Evolutionary conservation across 257 asterid species (phyloP).

Genomic region (Cynanchum wilfordii): DNA sequence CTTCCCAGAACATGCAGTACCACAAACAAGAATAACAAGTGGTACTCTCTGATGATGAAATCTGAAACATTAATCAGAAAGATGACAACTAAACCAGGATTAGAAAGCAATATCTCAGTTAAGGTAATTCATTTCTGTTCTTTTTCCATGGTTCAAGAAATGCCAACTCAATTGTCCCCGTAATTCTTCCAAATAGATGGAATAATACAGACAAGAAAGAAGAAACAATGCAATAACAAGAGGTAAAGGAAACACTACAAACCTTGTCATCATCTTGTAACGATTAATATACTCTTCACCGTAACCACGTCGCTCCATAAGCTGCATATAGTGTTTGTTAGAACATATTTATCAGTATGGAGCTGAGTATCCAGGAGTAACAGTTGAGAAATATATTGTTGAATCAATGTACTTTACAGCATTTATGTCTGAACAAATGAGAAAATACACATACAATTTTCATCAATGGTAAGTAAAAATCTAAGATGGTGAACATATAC

Average conservation of each 20-base stretch:
- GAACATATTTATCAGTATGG: not conserved
- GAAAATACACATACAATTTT: not conserved
- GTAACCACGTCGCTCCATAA: conserved; percentile 95
- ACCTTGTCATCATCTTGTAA: conserved; percentile 98
- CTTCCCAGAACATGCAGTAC: conserved; percentile 98
- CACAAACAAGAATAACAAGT: conserved; percentile 96
- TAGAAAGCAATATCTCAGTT: conserved; percentile 12
- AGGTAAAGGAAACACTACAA: conserved; percentile 19
- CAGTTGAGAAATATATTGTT: not conserved
- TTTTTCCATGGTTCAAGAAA: not conserved
- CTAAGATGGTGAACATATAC: conserved; percentile 6
- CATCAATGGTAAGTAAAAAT: not conserved
- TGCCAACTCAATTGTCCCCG: not conserved
- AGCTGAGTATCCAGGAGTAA: not conserved
- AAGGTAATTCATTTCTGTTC: not conserved
- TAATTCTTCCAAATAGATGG: not conserved
- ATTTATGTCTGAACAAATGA: not conserved
- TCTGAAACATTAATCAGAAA: conserved; percentile 38
- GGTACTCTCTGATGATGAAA: conserved; percentile 99
- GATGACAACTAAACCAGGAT: conserved; percentile 16
- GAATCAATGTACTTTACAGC: not conserved
- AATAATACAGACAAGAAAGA: not conserved
- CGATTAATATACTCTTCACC: conserved; percentile 93
- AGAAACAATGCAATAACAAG: conserved; percentile 1
- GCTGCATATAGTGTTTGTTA: conserved; percentile 43